Percentiles rank a stretch among this genome's conserved stretches.
Evolutionary conservation across 371 early-diverging fungal species (phyloP).

Genomic region (Mortierella sp.): DNA sequence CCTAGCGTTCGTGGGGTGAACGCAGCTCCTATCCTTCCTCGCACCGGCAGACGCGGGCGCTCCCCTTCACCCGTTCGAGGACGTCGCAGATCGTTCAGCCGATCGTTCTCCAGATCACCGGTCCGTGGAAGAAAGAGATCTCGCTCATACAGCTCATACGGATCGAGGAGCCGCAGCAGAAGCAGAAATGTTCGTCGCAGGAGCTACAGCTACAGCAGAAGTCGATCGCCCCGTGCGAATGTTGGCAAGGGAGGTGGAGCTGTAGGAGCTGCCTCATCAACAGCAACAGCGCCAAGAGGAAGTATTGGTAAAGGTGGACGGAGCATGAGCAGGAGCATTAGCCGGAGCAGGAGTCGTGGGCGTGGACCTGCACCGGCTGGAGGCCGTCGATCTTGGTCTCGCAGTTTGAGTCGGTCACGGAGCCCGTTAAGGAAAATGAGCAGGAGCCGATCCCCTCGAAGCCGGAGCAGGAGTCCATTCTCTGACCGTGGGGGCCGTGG

Average conservation of each 20-base stretch:
- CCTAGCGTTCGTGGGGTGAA: conserved; percentile 25
- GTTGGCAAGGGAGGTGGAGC: conserved; percentile 24
- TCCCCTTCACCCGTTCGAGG: conserved; percentile 39
- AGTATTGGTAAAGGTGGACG: conserved; percentile 8
- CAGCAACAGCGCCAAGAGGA: not conserved
- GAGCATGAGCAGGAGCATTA: conserved; percentile 20
- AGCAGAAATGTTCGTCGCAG: conserved; percentile 32
- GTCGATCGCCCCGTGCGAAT: conserved; percentile 40
- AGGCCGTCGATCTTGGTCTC: conserved; percentile 42
- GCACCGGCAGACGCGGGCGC: conserved; percentile 34
- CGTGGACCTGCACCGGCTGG: conserved; percentile 25
- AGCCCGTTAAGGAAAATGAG: conserved; percentile 23
- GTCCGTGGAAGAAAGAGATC: conserved; percentile 52
- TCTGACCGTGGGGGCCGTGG: conserved; percentile 38
- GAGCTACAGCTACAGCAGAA: conserved; percentile 33
- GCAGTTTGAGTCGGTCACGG: conserved; percentile 42
- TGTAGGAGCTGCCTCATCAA: conserved; percentile 18
- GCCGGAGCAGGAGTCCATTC: conserved; percentile 37
- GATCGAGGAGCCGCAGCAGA: conserved; percentile 50
- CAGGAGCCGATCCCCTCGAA: conserved; percentile 36
- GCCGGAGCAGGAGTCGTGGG: conserved; percentile 41
- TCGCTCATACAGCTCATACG: conserved; percentile 50
- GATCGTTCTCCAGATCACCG: conserved; percentile 51
- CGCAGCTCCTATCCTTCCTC: conserved; percentile 43
- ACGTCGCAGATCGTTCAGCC: conserved; percentile 37